Percentiles rank a stretch among this genome's conserved stretches.
These are phyloP conservation scores for Blakeslea trispora DNA, from an alignment of 371 early-diverging fungal genomes.

Conservation along the genomic window DNA sequence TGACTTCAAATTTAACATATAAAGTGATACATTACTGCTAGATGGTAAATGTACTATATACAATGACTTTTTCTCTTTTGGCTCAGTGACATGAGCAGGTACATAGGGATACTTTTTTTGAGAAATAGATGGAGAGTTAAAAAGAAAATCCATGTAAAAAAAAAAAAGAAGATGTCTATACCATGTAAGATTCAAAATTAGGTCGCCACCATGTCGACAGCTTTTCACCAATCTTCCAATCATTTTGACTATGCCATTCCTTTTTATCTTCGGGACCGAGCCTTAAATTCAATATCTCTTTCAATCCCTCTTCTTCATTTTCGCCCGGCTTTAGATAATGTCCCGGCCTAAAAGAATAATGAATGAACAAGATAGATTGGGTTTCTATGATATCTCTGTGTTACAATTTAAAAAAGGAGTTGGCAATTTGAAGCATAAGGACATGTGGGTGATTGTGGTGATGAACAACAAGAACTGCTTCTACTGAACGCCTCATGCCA, in stretches of 20 bases:
- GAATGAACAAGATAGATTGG: no score
- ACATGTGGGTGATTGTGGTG: conserved; percentile 85
- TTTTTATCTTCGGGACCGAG: conserved; percentile 45
- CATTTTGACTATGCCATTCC: conserved; percentile 36
- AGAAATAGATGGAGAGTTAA: no score
- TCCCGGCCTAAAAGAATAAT: conserved; percentile 80
- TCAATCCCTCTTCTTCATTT: conserved; percentile 72
- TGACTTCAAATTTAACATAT: no score
- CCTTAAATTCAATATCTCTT: conserved; percentile 57
- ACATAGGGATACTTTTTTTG: conserved; percentile 83
- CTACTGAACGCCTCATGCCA: conserved; percentile 75
- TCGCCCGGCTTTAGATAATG: conserved; percentile 72
- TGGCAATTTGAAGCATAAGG: conserved; percentile 76
- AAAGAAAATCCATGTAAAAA: no score
- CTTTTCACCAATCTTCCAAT: conserved; percentile 78
- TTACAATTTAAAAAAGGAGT: conserved; percentile 75
- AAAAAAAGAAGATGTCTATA: conserved; percentile 26
- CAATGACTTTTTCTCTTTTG: conserved; percentile 77
- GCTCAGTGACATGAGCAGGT: conserved; percentile 78
- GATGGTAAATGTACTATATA: conserved; percentile 79
- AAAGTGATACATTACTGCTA: no score
- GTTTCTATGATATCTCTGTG: neutral
- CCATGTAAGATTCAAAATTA: conserved; percentile 78
- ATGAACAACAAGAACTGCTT: conserved; percentile 78
- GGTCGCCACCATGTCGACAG: conserved; percentile 79